Evolutionary conservation across 768 basidiomycete species (phyloP).

Genomic region (Auricularia heimuer): DNA sequence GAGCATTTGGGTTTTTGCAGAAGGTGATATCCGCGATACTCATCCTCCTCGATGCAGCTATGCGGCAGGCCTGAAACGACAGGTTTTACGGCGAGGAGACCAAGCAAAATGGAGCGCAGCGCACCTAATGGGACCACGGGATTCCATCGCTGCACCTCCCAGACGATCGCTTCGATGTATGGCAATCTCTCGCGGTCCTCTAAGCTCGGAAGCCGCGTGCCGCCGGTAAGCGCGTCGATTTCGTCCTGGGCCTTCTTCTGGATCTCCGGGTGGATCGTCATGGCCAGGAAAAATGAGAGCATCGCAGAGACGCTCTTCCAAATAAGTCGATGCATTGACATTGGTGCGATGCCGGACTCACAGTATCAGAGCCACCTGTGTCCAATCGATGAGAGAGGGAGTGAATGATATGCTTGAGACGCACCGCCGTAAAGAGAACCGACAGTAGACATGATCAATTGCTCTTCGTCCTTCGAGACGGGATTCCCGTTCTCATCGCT

Average conservation of each 20-base stretch:
- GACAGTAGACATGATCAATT: background rate
- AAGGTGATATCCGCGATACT: slow-evolving; percentile 24
- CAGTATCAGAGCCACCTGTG: background rate
- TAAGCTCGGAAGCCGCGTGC: slow-evolving; percentile 24
- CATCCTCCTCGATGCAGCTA: slow-evolving; percentile 20
- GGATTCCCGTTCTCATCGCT: background rate
- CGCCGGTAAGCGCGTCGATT: slow-evolving; percentile 26
- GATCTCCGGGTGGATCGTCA: slow-evolving; percentile 17
- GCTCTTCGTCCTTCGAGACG: background rate
- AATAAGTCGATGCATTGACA: background rate
- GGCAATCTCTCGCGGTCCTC: slow-evolving; percentile 25
- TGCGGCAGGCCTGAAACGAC: slow-evolving; percentile 11
- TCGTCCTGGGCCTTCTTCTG: slow-evolving; percentile 25
- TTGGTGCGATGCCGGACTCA: background rate
- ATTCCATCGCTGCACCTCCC: slow-evolving; percentile 24
- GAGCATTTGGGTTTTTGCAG: too few species aligned
- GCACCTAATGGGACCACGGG: slow-evolving; percentile 16
- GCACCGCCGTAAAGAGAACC: background rate
- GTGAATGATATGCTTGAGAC: background rate
- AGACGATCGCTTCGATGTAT: slow-evolving; percentile 29
- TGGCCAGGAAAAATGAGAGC: slow-evolving; percentile 11
- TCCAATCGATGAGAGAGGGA: background rate
- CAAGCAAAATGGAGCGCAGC: too few species aligned
- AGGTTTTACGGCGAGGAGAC: too few species aligned
- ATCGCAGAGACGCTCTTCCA: slow-evolving; percentile 9